Percentiles rank a stretch among this genome's conserved stretches.
Evolutionary conservation across 139 green algal species (phyloP).

Genomic region (Coelastrella sp.): DNA sequence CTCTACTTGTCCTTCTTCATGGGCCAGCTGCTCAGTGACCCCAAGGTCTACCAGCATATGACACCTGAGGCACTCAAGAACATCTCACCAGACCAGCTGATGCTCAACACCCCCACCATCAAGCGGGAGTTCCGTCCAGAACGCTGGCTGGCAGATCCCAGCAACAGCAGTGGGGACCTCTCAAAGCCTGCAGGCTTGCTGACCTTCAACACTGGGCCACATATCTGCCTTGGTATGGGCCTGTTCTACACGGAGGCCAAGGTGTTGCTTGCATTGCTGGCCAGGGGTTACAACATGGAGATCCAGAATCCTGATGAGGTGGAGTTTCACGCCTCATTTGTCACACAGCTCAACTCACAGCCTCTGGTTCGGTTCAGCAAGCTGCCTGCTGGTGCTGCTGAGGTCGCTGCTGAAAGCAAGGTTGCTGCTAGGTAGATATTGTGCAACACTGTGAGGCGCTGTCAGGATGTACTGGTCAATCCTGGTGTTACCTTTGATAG

Average conservation of each 20-base stretch:
- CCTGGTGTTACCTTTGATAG: neutral
- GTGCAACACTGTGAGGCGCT: neutral
- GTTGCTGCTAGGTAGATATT: neutral
- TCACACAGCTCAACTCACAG: neutral
- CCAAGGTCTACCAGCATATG: neutral
- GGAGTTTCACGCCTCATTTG: neutral
- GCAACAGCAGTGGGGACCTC: neutral
- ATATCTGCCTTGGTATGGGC: slow-evolving; percentile 12
- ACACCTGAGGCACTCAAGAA: neutral
- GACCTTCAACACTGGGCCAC: slow-evolving; percentile 7
- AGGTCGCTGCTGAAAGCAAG: neutral
- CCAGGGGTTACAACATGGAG: slow-evolving; percentile 12
- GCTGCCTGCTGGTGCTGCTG: neutral
- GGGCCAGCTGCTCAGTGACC: neutral
- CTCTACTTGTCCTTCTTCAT: slow-evolving; percentile 20
- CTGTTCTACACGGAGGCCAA: slow-evolving; percentile 16
- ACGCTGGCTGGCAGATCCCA: neutral
- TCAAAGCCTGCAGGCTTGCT: neutral
- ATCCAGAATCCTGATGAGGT: neutral
- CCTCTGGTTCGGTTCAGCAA: neutral
- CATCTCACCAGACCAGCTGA: neutral
- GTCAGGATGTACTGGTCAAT: neutral
- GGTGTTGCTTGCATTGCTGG: slow-evolving; percentile 18
- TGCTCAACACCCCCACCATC: neutral
- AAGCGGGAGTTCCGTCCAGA: slow-evolving; percentile 22